Base-by-base conservation (phyloP, 768 basidiomycete genomes). In the Mycena metata region DNA sequence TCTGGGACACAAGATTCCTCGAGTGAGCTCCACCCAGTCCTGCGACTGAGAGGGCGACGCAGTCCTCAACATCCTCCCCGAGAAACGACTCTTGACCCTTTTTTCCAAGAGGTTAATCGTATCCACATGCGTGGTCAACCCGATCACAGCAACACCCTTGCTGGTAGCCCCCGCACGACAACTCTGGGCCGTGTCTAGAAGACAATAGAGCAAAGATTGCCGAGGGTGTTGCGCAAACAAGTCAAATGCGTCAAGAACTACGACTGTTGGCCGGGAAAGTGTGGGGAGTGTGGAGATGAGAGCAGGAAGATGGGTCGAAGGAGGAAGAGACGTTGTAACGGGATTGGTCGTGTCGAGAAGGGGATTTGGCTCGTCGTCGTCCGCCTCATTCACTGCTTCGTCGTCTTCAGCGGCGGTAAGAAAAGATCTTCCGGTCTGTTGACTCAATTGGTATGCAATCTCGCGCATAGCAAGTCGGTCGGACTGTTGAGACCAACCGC, bases 11-110 rank as follows among this genome's bases (percentile, higher is more conserved):
- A 97, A 76, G 6, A 88, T 75, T 1, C 73, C 75, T 68, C 81
- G 84, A 51, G 88, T 82, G n/a, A 89, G 77, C 10, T 74, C 76
- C 15, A 87, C 75, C 84, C 91, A 92, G 19, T 79, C 79, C 5
- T 81, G 78, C 0, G 89, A 66, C 11, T 80, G 81, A 6, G 80
- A 74, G 2, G 91, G 89, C 16, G 92, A 88, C 0, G 89, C 86
- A 8, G 94, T 90, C 52, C 94, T 88, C 63, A 96, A 84, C 73
- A 95, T 93, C 62, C 98, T 86, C 36, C 96, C 95, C 2, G 96
- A 98, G 81, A 99, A 99, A 4, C 98, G 89, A 71, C 96, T 98
- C 80, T 99, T 98, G 56, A 99, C 98, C 49, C 98, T 87, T 78
- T 99, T 99, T 78, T 99, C 98, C 19, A 99, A 84, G 3, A 93